Base-by-base conservation (phyloP, 139 green algal species). In the Closterium sp. region DNA sequence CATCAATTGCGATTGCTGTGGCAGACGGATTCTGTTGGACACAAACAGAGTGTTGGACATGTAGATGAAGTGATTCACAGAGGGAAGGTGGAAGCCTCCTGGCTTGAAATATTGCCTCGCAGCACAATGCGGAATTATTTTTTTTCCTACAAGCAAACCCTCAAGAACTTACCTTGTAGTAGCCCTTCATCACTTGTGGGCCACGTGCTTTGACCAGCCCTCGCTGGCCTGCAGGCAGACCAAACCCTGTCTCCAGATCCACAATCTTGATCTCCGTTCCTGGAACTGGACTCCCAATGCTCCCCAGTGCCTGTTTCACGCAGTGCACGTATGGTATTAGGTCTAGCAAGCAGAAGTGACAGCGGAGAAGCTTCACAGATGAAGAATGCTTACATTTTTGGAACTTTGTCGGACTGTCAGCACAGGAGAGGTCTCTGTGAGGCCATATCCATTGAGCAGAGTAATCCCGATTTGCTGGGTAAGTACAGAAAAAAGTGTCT, bases 371-470 rank as follows among this genome's bases (percentile, higher is more conserved):
- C n/a, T 32, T 25, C 83, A 83, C 10, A 86, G 28, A 12, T 16
- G 2, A 23, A 4, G n/a, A 1, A 38, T 43, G 10, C 87, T 36
- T 84, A 90, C 93, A 4, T 91, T 93, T 81, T 84, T 90, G 28
- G 38, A 35, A 84, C 89, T 84, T 38, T 64, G 83, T 31, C 97
- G 95, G 92, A 96, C 98, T 9, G 96, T 95, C 76, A 99, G 96
- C 90, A 99, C 97, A 0, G 97, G 97, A 0, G 95, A 97, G 0
- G 97, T 98, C 94, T 99, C 97, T 2, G 96, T 98, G 7, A 99
- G 95, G 25, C 97, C 97, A 95, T 97, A 99, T 69, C 97, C 97
- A 88, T 99, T 99, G 69, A 99, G 91, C 43, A 99, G 95, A 0
- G 92, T 81, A 33, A 99, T 93, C 0, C 95, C 97, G 2, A 98